Percentiles rank a stretch among this genome's conserved stretches.
Evolutionary conservation across 2,329 filamentous ascomycete genomes (phyloP).

Genomic region (Aspergillus tamarii): DNA sequence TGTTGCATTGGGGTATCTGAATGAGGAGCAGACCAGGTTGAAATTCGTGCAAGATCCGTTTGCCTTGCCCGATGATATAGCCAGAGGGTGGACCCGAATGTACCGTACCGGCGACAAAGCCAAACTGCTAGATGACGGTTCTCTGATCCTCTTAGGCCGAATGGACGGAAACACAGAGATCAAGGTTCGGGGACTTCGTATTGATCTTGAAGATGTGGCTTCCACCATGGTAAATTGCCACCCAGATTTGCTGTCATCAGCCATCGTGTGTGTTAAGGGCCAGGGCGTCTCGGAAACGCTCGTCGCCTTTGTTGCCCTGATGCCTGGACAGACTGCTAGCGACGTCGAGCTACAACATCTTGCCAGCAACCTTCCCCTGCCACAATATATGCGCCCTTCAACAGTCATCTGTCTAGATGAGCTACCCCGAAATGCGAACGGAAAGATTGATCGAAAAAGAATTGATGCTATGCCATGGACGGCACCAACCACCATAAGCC

Average conservation of each 20-base stretch:
- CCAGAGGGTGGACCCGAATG: conserved; percentile 26
- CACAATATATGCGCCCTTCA: conserved; percentile 40
- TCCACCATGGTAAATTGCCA: conserved; percentile 20
- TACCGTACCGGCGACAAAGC: conserved; percentile 34
- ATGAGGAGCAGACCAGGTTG: neutral
- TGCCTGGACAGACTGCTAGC: neutral
- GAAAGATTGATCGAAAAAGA: conserved; percentile 30
- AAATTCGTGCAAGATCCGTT: conserved; percentile 11
- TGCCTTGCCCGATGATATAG: neutral
- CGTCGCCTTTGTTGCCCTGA: conserved; percentile 11
- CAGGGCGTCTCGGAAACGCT: conserved; percentile 24
- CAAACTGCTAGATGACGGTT: conserved; percentile 27
- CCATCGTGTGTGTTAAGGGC: conserved; percentile 3
- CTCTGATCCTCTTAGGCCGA: conserved; percentile 28
- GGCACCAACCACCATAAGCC: neutral
- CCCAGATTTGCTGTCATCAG: neutral
- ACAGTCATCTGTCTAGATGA: conserved; percentile 23
- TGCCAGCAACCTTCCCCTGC: conserved; percentile 33
- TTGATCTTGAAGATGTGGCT: conserved; percentile 52
- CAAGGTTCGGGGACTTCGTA: conserved; percentile 32
- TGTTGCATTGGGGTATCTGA: conserved; percentile 9
- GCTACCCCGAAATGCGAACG: conserved; percentile 30
- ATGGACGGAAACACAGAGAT: conserved; percentile 27
- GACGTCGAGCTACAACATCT: conserved; percentile 30
- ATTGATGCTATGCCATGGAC: conserved; percentile 26